A percentile compares a stretch with the other conserved stretches of the same genome.
phyloP scores from a whole-genome alignment of 345 rosid genomes.

The Balakata baccata region DNA sequence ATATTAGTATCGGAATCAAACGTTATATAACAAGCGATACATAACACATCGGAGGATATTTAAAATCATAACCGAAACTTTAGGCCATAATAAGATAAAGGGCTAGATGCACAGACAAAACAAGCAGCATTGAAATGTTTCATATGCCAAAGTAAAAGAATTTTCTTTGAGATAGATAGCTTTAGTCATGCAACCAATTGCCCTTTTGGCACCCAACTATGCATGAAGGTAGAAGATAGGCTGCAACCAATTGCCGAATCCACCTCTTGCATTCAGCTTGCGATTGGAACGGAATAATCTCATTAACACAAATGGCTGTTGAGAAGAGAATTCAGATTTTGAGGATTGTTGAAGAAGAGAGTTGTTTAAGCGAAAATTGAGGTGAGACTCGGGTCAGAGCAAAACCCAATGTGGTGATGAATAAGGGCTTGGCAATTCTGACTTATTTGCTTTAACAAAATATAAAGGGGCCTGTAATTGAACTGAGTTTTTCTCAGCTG shows the following conservation, averaged over 20 bases:
- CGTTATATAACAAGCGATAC: too few relatives aligned
- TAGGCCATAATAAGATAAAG: too few relatives aligned
- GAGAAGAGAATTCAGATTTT: background rate
- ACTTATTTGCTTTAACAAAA: background rate
- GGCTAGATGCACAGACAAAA: background rate
- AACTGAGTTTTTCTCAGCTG: too few relatives aligned
- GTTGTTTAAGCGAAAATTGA: conserved; percentile 19
- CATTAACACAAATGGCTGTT: background rate
- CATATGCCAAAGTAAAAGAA: background rate
- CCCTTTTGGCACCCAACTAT: background rate
- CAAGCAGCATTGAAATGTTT: background rate
- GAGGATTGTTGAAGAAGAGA: conserved; percentile 8
- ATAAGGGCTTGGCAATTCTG: background rate
- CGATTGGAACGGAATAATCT: conserved; percentile 4
- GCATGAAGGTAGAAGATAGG: too few relatives aligned
- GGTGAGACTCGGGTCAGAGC: conserved; percentile 41
- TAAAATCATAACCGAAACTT: too few relatives aligned
- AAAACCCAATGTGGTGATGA: conserved; percentile 20
- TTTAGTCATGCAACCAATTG: too few relatives aligned
- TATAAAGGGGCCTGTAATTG: too few relatives aligned
- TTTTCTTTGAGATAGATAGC: too few relatives aligned
- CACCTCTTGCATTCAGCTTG: conserved; percentile 18
- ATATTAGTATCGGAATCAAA: too few relatives aligned
- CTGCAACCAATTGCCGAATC: conserved; percentile 36
- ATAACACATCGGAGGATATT: too few relatives aligned